Evolutionary conservation across 305 asterid species (phyloP).

Genomic region (Rubia peregrina): DNA sequence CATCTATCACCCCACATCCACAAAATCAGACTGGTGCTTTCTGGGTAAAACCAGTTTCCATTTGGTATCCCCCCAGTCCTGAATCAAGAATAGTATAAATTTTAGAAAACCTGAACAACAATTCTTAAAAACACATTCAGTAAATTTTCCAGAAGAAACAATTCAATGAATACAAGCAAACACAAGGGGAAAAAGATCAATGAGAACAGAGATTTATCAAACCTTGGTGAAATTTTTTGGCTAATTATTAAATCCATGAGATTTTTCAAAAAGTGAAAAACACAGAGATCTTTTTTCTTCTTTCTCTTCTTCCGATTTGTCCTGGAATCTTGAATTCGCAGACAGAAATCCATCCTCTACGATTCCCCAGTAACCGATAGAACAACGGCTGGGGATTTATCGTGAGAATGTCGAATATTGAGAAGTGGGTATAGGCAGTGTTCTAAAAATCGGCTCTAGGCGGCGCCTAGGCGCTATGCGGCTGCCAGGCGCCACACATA

Average conservation of each 20-base stretch:
- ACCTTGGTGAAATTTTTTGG: constrained; percentile 3
- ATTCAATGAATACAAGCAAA: background rate
- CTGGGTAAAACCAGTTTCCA: background rate
- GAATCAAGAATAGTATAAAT: background rate
- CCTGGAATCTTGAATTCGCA: background rate
- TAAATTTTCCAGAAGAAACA: background rate
- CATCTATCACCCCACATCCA: background rate
- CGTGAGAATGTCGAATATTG: background rate
- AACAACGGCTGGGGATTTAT: background rate
- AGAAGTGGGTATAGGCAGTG: background rate
- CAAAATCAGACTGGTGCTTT: background rate
- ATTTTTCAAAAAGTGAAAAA: background rate
- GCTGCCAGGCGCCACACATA: too few relatives aligned
- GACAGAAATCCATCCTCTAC: background rate
- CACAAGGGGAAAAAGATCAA: background rate
- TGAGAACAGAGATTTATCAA: background rate
- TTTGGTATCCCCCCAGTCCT: background rate
- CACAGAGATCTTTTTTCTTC: background rate
- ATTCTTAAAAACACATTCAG: background rate
- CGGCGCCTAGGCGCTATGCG: too few relatives aligned
- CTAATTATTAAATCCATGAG: constrained; percentile 3
- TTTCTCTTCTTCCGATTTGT: background rate
- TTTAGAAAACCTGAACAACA: too few relatives aligned
- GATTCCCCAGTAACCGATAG: background rate
- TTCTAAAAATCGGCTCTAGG: too few relatives aligned